Evolutionary conservation across 2,329 filamentous ascomycete genomes (phyloP).

Genomic region (Tolypocladium ovalisporum): DNA sequence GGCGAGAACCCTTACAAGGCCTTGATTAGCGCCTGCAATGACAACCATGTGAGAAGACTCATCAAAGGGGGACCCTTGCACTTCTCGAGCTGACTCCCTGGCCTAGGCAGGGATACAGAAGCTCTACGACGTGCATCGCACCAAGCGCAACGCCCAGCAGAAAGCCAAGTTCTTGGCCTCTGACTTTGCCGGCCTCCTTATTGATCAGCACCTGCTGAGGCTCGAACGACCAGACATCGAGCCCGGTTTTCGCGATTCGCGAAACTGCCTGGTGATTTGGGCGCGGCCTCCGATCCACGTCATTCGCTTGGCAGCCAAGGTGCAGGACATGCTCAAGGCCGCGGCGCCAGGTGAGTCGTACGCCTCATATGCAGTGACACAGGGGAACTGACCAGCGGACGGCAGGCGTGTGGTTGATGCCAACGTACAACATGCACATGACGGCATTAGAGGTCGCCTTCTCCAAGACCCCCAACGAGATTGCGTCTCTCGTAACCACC

Average conservation of each 20-base stretch:
- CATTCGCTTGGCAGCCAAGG: constrained; percentile 50
- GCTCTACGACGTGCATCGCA: constrained; percentile 65
- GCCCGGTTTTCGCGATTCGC: constrained; percentile 60
- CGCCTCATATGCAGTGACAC: too few species aligned
- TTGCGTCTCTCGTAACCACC: constrained; percentile 47
- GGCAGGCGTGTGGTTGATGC: constrained; percentile 78
- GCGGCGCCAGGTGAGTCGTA: constrained; percentile 55
- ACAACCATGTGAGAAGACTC: constrained; percentile 48
- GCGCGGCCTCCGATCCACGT: constrained; percentile 68
- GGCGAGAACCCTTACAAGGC: constrained; percentile 67
- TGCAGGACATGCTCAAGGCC: constrained; percentile 56
- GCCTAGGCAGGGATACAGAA: constrained; percentile 54
- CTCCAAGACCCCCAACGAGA: constrained; percentile 59
- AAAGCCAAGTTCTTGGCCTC: constrained; percentile 58
- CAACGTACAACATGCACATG: constrained; percentile 65
- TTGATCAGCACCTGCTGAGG: constrained; percentile 66
- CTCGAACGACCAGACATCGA: constrained; percentile 53
- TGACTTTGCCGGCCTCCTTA: constrained; percentile 57
- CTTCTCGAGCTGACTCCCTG: background rate
- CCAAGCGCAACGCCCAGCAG: constrained; percentile 65
- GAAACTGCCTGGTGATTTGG: constrained; percentile 83
- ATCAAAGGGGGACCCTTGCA: too few species aligned
- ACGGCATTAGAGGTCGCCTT: constrained; percentile 80
- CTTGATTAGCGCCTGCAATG: constrained; percentile 55
- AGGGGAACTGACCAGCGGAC: background rate